A percentile compares a stretch with the other conserved stretches of the same genome.
Conservation (phyloP, 1,284 basidiomycete species). For the Boletus sp. region DNA sequence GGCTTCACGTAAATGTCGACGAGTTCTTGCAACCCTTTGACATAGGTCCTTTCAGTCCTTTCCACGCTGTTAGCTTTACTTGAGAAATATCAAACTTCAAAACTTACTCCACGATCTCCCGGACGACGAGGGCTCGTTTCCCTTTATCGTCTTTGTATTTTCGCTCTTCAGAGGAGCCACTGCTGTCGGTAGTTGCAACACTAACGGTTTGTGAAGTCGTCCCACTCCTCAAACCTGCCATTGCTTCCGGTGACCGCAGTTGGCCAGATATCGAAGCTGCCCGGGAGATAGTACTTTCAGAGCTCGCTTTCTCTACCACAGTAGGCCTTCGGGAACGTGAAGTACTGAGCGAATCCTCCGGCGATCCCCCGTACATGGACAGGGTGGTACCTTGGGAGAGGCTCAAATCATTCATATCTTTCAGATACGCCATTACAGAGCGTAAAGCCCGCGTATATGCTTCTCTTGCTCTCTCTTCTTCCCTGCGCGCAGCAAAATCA, state of each 20-base stretch:
- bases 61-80: conserved; percentile 12
- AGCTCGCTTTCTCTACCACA: conserved; percentile 51
- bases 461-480: conserved; percentile 67
- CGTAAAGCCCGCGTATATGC: conserved; percentile 74
- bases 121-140: conserved; percentile 74
- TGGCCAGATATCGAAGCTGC: conserved; percentile 47
- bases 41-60: conserved; percentile 94
- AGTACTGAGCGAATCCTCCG: conserved; percentile 37
- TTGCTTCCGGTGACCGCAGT: conserved; percentile 59
- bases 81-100: conserved; percentile 9
- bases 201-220: conserved; percentile 64
- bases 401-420: conserved; percentile 89
- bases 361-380: conserved; percentile 51
- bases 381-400: conserved; percentile 51
- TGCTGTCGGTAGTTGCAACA: conserved; percentile 70
- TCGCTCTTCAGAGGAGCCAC: conserved; percentile 64
- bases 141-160: conserved; percentile 86
- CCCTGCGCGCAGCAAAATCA: conserved; percentile 43
- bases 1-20: conserved; percentile 95
- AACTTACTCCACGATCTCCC: conserved; percentile 83
- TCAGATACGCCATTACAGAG: conserved; percentile 91
- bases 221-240: conserved; percentile 52
- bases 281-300: conserved; percentile 38
- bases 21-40: conserved; percentile 87
- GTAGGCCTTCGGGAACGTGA: conserved; percentile 62